Evolutionary conservation across 2,329 filamentous ascomycete species (phyloP).

Genomic region (Monilinia fructicola): DNA sequence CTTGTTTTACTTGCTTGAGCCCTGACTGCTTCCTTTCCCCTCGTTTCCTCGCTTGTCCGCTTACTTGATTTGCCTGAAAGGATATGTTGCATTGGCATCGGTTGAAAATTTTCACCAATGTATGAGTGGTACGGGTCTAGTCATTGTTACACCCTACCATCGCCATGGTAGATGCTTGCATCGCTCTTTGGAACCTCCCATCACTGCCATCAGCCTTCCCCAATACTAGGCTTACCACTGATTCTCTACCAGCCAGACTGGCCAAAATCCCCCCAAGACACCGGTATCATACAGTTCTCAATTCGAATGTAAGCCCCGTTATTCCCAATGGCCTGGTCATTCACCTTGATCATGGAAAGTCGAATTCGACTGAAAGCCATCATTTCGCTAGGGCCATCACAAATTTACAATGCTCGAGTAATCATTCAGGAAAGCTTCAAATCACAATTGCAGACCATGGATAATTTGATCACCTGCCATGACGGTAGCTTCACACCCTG

Average conservation of each 20-base stretch:
- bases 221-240: not conserved
- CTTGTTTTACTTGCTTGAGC: not conserved
- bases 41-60: constrained; percentile 4
- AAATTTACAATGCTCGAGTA: not conserved
- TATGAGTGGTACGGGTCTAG: constrained; percentile 14
- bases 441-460: constrained; percentile 19
- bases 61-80: constrained; percentile 14
- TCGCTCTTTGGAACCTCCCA: not conserved
- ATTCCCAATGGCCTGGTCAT: constrained; percentile 17
- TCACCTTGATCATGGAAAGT: not conserved
- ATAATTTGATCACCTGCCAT: constrained; percentile 24
- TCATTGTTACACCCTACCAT: constrained; percentile 20
- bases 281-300: not conserved
- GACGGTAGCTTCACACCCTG: constrained; percentile 11
- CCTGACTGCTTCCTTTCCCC: not conserved
- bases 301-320: not conserved
- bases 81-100: constrained; percentile 5
- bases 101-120: constrained; percentile 7
- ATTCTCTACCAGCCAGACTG: not conserved
- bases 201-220: not conserved
- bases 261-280: not conserved
- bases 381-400: constrained; percentile 10
- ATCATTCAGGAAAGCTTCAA: constrained; percentile 13
- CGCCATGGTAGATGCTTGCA: constrained; percentile 24
- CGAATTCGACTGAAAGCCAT: constrained; percentile 6